Conservation (phyloP, 1,139 yeast genomes). For the Blastobotrys proliferans region DNA sequence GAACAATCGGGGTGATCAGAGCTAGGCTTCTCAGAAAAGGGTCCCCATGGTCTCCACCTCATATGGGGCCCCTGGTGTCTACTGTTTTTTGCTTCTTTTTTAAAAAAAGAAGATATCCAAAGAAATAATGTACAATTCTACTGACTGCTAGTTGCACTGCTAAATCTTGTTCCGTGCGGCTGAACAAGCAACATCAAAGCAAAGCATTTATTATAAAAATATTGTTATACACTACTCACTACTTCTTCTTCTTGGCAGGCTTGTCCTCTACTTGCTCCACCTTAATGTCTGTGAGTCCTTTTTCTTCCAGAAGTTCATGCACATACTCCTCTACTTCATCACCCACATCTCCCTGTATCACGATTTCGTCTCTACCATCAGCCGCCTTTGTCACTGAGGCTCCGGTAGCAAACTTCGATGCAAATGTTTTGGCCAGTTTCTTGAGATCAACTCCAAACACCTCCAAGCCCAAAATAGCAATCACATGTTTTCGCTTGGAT, state of each 20-base stretch:
- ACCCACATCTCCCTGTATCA: conserved; percentile 93
- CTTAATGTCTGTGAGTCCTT: conserved; percentile 78
- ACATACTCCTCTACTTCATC: conserved; percentile 85
- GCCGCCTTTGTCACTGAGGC: conserved; percentile 90
- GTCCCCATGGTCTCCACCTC: too few species aligned
- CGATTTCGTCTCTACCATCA: conserved; percentile 87
- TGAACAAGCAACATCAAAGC: not conserved
- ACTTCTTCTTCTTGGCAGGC: conserved; percentile 64
- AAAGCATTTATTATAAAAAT: not conserved
- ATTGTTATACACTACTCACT: not conserved
- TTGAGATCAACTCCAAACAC: conserved; percentile 84
- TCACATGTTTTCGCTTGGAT: conserved; percentile 82
- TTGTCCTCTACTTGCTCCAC: conserved; percentile 83
- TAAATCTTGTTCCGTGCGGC: too few species aligned
- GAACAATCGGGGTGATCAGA: too few species aligned
- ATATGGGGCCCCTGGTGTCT: too few species aligned
- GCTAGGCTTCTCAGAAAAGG: too few species aligned
- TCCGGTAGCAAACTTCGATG: conserved; percentile 94
- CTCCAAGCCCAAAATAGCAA: conserved; percentile 83
- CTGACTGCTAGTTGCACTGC: too few species aligned
- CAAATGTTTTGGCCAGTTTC: conserved; percentile 86
- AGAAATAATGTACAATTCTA: too few species aligned
- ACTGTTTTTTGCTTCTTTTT: too few species aligned
- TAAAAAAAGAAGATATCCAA: too few species aligned
- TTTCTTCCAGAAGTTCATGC: conserved; percentile 66